phyloP scores from a whole-genome alignment of 352 stramenopile species.

The Pythium angustatum region DNA sequence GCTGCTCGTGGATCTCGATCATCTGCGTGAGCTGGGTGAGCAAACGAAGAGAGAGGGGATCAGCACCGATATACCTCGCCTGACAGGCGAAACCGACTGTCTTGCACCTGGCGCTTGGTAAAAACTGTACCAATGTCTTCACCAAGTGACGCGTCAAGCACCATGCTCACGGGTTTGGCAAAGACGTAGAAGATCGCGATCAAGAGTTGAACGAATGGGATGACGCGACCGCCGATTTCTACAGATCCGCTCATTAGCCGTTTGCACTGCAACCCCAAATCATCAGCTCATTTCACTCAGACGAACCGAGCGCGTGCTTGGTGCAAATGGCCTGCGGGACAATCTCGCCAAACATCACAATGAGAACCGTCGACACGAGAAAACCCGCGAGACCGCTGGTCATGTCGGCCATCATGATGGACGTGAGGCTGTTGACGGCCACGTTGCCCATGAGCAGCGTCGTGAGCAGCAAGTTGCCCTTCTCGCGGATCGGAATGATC shows the following conservation, averaged over 20 bases:
- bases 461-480: constrained; percentile 96
- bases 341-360: constrained; percentile 95
- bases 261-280: not conserved
- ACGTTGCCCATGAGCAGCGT: constrained; percentile 96
- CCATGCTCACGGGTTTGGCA: constrained; percentile 91
- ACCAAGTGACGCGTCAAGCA: constrained; percentile 92
- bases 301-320: constrained; percentile 79
- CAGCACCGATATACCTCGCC: no score
- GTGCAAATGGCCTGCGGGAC: constrained; percentile 90
- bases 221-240: constrained; percentile 70
- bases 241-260: not conserved
- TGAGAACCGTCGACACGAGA: constrained; percentile 91
- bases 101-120: constrained; percentile 71
- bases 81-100: no score
- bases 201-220: constrained; percentile 94
- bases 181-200: constrained; percentile 94
- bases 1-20: constrained; percentile 95
- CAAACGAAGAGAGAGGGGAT: not conserved
- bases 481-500: constrained; percentile 89
- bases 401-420: constrained; percentile 93
- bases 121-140: constrained; percentile 97
- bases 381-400: constrained; percentile 81
- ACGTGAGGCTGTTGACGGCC: constrained; percentile 95
- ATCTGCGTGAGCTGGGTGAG: constrained; percentile 90
- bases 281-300: constrained; percentile 19